These are phyloP conservation scores for Vaccinium myrtillus DNA, from an alignment of 148 eudicot species.

Conservation along the genomic window DNA sequence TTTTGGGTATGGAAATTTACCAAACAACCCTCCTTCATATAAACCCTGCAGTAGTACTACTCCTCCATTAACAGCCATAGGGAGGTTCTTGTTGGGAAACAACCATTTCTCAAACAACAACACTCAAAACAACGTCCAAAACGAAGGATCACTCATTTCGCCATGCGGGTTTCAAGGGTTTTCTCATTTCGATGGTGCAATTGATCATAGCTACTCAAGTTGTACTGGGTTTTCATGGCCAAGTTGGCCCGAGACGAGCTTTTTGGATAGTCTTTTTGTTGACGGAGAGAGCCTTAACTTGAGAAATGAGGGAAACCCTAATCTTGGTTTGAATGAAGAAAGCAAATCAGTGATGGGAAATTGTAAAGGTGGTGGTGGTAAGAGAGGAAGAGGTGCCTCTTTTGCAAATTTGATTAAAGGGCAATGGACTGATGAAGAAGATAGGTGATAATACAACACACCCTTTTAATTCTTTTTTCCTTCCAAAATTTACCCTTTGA, in stretches of 20 bases:
- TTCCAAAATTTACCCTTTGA: background rate
- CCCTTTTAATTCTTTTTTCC: background rate
- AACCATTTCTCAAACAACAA: slow-evolving; percentile 1
- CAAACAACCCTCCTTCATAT: slow-evolving; percentile 17
- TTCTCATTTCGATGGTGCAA: slow-evolving; percentile 16
- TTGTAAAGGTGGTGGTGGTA: slow-evolving; percentile 15
- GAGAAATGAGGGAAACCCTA: slow-evolving; percentile 15
- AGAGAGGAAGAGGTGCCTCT: slow-evolving; percentile 20
- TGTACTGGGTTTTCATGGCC: slow-evolving; percentile 1
- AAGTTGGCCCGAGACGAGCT: slow-evolving; percentile 14
- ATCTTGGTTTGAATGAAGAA: slow-evolving; percentile 7
- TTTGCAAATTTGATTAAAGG: slow-evolving; percentile 47
- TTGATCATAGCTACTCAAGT: background rate
- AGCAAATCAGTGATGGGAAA: background rate
- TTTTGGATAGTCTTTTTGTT: background rate
- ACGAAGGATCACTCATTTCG: slow-evolving; percentile 3
- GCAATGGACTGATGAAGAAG: slow-evolving; percentile 79
- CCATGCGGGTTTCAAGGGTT: background rate
- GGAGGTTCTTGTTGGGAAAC: slow-evolving; percentile 38
- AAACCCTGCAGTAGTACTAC: slow-evolving; percentile 11
- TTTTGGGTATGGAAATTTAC: slow-evolving; percentile 28
- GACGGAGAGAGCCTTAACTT: slow-evolving; percentile 16
- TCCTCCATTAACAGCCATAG: slow-evolving; percentile 54
- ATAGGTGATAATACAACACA: slow-evolving; percentile 40
- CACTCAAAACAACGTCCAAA: slow-evolving; percentile 6